Evolutionary conservation across 495 filamentous ascomycete genomes (phyloP).

Genomic region (Penicillium paradoxum): DNA sequence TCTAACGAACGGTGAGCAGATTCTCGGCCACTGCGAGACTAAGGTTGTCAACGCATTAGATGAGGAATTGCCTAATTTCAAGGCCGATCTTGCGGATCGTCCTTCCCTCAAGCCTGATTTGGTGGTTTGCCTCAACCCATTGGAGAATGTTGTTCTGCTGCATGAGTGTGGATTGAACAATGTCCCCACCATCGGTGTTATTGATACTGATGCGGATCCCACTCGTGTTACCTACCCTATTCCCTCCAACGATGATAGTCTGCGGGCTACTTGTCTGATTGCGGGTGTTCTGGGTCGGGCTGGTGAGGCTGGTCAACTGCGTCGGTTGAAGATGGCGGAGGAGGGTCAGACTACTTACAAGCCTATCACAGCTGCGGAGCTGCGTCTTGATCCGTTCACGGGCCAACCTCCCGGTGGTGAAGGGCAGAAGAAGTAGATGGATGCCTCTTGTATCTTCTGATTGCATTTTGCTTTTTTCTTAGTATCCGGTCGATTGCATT

Average conservation of each 20-base stretch:
- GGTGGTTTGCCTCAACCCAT: conserved; percentile 84
- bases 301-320: conserved; percentile 67
- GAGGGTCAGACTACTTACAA: conserved; percentile 55
- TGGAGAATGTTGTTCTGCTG: conserved; percentile 85
- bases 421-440: conserved; percentile 13
- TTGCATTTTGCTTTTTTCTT: conserved; percentile 12
- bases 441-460: neutral
- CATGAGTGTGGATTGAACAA: conserved; percentile 85
- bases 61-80: conserved; percentile 57
- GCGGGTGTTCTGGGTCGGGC: conserved; percentile 80
- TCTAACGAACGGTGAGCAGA: conserved; percentile 90
- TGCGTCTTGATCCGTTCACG: conserved; percentile 28
- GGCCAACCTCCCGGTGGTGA: conserved; percentile 17
- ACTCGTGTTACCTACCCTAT: conserved; percentile 96
- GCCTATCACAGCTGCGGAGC: conserved; percentile 33
- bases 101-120: conserved; percentile 77
- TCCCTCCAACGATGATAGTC: conserved; percentile 93
- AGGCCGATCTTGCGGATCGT: conserved; percentile 55
- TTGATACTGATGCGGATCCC: conserved; percentile 91
- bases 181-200: conserved; percentile 89
- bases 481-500: conserved; percentile 17
- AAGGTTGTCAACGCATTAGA: conserved; percentile 72
- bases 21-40: conserved; percentile 60
- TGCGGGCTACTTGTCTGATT: conserved; percentile 75
- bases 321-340: conserved; percentile 56